Evolutionary conservation across 1,284 basidiomycete species (phyloP).

Genomic region (Ganoderma multipileum): DNA sequence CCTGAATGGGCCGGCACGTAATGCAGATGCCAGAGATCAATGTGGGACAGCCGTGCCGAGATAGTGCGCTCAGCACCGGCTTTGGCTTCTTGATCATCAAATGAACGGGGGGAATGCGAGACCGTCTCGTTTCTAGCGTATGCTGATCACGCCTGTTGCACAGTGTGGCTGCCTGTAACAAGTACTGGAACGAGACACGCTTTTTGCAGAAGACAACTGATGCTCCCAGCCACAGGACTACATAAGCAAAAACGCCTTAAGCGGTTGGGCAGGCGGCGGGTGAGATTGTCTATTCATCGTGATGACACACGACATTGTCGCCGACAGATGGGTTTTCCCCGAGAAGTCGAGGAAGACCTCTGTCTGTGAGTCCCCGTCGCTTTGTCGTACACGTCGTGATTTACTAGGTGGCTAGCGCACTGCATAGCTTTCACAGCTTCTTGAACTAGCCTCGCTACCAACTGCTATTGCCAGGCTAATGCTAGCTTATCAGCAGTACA

Average conservation of each 20-base stretch:
- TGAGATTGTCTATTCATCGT: conserved; percentile 22
- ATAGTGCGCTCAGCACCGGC: conserved; percentile 35
- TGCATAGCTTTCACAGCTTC: conserved; percentile 24
- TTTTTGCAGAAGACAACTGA: no score
- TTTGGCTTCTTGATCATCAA: conserved; percentile 38
- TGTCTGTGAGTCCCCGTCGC: conserved; percentile 19
- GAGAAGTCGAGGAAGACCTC: conserved; percentile 32
- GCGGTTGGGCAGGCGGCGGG: conserved; percentile 23
- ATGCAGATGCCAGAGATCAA: conserved; percentile 38
- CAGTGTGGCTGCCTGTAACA: no score
- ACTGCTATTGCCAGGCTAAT: no score
- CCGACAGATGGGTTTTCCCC: conserved; percentile 26
- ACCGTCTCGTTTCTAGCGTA: background rate
- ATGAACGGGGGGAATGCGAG: conserved; percentile 33
- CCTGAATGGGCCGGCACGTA: background rate
- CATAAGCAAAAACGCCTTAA: no score
- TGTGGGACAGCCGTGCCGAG: conserved; percentile 39
- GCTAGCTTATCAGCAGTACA: conserved; percentile 24
- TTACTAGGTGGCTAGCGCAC: background rate
- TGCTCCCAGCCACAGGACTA: no score
- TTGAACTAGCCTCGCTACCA: conserved; percentile 36
- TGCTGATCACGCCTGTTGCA: no score
- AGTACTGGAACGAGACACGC: no score
- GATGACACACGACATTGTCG: conserved; percentile 34
- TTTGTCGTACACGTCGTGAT: background rate